Evolutionary conservation across 495 filamentous ascomycete species (phyloP).

Genomic region (Antarctomyces pellizariae): DNA sequence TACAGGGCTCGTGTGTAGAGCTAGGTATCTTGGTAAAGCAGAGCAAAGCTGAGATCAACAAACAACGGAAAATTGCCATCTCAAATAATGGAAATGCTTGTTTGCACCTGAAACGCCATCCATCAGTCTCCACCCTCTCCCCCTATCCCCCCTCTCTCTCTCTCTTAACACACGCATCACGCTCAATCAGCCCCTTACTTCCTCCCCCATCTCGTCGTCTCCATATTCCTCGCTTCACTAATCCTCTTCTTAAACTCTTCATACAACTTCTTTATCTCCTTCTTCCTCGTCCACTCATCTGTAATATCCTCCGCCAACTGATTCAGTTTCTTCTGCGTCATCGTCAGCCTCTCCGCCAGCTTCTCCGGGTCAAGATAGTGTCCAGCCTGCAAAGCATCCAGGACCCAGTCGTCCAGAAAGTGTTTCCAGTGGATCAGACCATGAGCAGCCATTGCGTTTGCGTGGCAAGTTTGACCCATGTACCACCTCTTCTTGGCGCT

Average conservation of each 20-base stretch:
- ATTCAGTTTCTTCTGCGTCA: conserved; percentile 25
- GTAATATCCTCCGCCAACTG: conserved; percentile 32
- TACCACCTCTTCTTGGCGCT: conserved; percentile 7
- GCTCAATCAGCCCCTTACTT: not conserved
- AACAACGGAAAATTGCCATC: too few relatives aligned
- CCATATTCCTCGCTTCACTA: conserved; percentile 24
- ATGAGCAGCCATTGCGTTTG: conserved; percentile 37
- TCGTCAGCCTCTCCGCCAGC: conserved; percentile 27
- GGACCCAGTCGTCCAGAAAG: conserved; percentile 38
- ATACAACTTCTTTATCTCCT: conserved; percentile 32
- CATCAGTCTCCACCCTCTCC: too few relatives aligned
- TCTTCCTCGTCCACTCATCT: conserved; percentile 28
- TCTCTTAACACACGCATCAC: too few relatives aligned
- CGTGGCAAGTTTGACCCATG: conserved; percentile 21
- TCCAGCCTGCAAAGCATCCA: conserved; percentile 24
- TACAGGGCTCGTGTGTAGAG: too few relatives aligned
- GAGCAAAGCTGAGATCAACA: too few relatives aligned
- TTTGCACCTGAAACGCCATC: too few relatives aligned
- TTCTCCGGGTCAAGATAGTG: conserved; percentile 27
- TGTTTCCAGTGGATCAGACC: conserved; percentile 43
- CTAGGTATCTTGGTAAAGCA: too few relatives aligned
- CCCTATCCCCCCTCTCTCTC: too few relatives aligned
- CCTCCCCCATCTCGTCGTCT: conserved; percentile 25
- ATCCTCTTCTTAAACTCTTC: conserved; percentile 32
- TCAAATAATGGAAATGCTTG: too few relatives aligned